Percentiles rank a stretch among this genome's conserved stretches.
phyloP scores from a whole-genome alignment of 202 grass and related monocot genomes.

The Schoenoplectus tabernaemontani region DNA sequence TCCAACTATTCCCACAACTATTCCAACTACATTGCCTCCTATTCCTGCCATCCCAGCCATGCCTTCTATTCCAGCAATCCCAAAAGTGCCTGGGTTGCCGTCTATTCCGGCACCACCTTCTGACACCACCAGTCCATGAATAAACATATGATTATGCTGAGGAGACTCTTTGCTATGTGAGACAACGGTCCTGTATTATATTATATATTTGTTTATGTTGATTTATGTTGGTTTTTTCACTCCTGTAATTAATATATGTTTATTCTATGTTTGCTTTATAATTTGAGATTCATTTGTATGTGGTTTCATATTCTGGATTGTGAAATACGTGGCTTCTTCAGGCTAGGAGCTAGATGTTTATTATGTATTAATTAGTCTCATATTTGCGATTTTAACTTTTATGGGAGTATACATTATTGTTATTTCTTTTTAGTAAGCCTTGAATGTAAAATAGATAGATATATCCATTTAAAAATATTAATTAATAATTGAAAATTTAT shows the following conservation, averaged over 20 bases:
- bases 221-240: neutral
- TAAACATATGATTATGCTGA: neutral
- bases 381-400: neutral
- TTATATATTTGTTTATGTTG: neutral
- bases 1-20: slow-evolving; percentile 11
- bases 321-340: neutral
- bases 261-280: neutral
- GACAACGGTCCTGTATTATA: neutral
- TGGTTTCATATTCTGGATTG: neutral
- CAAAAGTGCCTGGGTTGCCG: neutral
- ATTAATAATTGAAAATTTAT: neutral
- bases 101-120: neutral
- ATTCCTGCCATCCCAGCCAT: slow-evolving; percentile 39
- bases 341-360: neutral
- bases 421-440: no score
- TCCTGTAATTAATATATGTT: neutral
- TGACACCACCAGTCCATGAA: slow-evolving; percentile 6
- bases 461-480: neutral
- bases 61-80: neutral
- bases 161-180: neutral
- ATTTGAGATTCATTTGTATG: neutral
- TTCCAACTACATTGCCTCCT: slow-evolving; percentile 40
- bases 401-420: no score
- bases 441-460: no score
- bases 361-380: neutral